Percentiles rank a stretch among this genome's conserved stretches.
These are phyloP conservation scores for Tulasnella sp. DNA, from an alignment of 768 basidiomycete genomes.

Conservation along the genomic window DNA sequence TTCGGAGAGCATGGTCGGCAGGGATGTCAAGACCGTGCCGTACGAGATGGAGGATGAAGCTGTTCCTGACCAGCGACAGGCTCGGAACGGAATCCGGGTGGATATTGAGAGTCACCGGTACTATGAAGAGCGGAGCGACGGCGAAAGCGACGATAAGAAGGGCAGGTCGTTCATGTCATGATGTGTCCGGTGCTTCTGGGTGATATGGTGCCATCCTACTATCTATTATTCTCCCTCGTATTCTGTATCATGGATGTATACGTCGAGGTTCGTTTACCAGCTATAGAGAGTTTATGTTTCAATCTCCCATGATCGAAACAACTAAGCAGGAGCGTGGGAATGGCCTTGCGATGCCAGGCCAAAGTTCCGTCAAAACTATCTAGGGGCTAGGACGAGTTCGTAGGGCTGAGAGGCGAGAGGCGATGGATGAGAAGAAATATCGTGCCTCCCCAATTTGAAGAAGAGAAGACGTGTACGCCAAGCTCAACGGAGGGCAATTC, in stretches of 20 bases:
- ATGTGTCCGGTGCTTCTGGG: background rate
- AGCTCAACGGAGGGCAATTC: too few relatives aligned
- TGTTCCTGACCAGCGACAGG: background rate
- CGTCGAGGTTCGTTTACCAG: background rate
- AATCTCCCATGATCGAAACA: too few relatives aligned
- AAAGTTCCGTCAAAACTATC: too few relatives aligned
- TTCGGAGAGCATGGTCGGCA: constrained; percentile 2
- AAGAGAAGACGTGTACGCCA: too few relatives aligned
- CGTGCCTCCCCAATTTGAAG: too few relatives aligned
- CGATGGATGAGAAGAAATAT: too few relatives aligned
- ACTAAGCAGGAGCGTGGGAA: too few relatives aligned
- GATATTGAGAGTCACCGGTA: constrained; percentile 26
- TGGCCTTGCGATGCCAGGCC: too few relatives aligned
- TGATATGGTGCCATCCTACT: background rate
- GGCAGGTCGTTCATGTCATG: constrained; percentile 17
- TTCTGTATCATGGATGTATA: background rate
- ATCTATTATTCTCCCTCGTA: background rate
- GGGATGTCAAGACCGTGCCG: constrained; percentile 22
- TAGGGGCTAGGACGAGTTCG: too few relatives aligned
- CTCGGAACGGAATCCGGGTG: constrained; percentile 18
- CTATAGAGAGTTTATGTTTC: background rate
- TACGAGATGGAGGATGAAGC: constrained; percentile 9
- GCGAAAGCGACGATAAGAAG: constrained; percentile 25
- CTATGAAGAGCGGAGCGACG: constrained; percentile 22
- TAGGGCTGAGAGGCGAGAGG: too few relatives aligned